These are phyloP conservation scores for Schizochytrium sp. DNA, from an alignment of 108 stramenopile species.

Conservation along the genomic window DNA sequence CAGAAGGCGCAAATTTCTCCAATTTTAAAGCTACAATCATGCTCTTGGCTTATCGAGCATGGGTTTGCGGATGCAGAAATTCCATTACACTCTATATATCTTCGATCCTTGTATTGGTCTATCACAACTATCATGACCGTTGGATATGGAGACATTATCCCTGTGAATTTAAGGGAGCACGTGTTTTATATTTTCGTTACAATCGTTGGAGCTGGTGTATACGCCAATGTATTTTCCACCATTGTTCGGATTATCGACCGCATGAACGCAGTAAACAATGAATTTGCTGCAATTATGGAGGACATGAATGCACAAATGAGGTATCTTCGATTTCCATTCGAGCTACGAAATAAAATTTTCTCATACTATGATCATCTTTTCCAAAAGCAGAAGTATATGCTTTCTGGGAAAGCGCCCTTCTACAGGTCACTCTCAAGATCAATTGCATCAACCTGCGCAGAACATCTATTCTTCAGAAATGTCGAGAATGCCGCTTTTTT, in stretches of 20 bases:
- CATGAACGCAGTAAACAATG: background rate
- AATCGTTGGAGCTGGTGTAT: slow-evolving; percentile 21
- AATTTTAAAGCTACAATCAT: background rate
- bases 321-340: slow-evolving; percentile 20
- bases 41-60: background rate
- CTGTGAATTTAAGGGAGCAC: background rate
- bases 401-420: background rate
- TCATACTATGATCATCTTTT: slow-evolving; percentile 1
- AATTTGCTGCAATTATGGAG: slow-evolving; percentile 1
- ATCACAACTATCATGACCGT: slow-evolving; percentile 58
- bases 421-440: background rate
- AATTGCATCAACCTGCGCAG: too few relatives aligned
- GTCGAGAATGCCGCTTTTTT: slow-evolving; percentile 19
- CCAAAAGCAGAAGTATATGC: slow-evolving; percentile 3
- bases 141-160: slow-evolving; percentile 54
- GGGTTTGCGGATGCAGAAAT: background rate
- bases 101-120: slow-evolving; percentile 50
- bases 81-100: background rate
- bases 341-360: slow-evolving; percentile 6
- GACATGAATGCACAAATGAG: background rate
- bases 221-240: slow-evolving; percentile 36
- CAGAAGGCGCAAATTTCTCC: background rate
- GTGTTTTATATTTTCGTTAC: background rate
- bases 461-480: background rate
- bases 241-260: slow-evolving; percentile 12